Evolutionary conservation across 345 rosid genomes (phyloP), one percentile per base, ranked within the genome.

Genomic region (Aegle marmelos): DNA sequence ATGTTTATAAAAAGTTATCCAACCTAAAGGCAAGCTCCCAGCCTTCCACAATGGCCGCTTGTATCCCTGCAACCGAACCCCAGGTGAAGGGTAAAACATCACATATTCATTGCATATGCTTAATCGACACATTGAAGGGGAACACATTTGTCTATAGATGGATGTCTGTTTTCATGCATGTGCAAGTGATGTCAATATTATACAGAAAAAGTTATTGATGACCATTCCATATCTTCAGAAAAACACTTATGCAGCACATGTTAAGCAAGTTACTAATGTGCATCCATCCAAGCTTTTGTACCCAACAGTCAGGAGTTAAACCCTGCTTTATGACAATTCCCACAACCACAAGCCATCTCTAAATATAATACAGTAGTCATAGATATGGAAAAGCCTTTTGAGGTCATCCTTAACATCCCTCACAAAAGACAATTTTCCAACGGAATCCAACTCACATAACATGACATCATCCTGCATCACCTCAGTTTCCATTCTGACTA

Each of bases 1-100:
- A 54, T 88, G 87, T 62, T 89, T 85, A 86, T 94, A 91, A 85
- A 96, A 96, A 73, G 92, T 92, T 64, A 91, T 81, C 97, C 93
- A 89, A 22, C 98, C 99, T 81, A 94, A 82, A 53, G 98, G 97
- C 74, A 97, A 85, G 83, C 92, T 92, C 56, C 94, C 98, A 27
- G 90, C 87, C 80, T 88, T 89, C 95, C 91, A 93, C 82, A 93
- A 75, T 13, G 87, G 87, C 48, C 80, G 90, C 77, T 90, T 88
- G 76, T 77, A 79, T 72, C 88, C 94, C 97, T 92, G 92, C 68
- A 85, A 66, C 48, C 64, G 65, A 76, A 21, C 72, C 80, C 62
- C 39, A 21, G 34, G 72, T 24, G 78, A 76, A 19, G 76, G 66
- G n/a, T 7, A 59, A 34, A 31, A 33, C 41, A 63, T 79, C 70